Evolutionary conservation across 129 eudicot genomes (phyloP), one percentile per base, ranked within the genome.

Genomic region (Arctium lappa): DNA sequence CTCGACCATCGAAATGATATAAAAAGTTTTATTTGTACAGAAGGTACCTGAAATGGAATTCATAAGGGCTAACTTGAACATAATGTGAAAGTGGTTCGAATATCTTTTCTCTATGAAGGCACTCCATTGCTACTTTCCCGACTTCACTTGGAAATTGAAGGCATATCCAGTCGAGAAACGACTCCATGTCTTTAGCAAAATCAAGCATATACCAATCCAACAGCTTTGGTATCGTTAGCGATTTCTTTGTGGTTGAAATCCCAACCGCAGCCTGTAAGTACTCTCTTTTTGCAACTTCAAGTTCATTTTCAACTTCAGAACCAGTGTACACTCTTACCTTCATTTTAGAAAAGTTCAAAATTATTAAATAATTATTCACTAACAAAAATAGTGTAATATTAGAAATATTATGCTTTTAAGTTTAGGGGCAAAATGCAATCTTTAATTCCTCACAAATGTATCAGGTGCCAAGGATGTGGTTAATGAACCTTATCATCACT

Each of bases 131-230:
- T 83, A 86, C 94, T 81, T 90, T 89, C 34, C 92, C 80, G 10
- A 89, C 88, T 38, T 90, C 93, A 75, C 68, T 72, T 30, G 97
- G 98, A 66, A 94, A 87, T 66, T 94, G 98, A 81, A 92, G 95
- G 82, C 97, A 92, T 75, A 89, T 83, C 98, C 97, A 94, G 60
- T 94, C 92, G 22, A 94, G 80, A 88, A 94, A 84, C 5, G 95
- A 89, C 66, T 92, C 95, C 44, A 87, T 50, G 63, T 94, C 92
- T 80, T 94, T 90, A 40, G 95, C 97, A 89, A 92, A 94, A 84
- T 94, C 98, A 29, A 92, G 91, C 70, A 88, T 78, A 89, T 94
- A 94, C 98, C 98, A 94, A 71, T 94, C 95, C 84, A 94, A 83
- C 73, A 92, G 90, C 73, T 92, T 92, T 33, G 98, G 95, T 36